A percentile compares a stretch with the other conserved stretches of the same genome.
These are phyloP conservation scores for Boletellus ananiceps DNA, from an alignment of 768 basidiomycete species.

Conservation along the genomic window DNA sequence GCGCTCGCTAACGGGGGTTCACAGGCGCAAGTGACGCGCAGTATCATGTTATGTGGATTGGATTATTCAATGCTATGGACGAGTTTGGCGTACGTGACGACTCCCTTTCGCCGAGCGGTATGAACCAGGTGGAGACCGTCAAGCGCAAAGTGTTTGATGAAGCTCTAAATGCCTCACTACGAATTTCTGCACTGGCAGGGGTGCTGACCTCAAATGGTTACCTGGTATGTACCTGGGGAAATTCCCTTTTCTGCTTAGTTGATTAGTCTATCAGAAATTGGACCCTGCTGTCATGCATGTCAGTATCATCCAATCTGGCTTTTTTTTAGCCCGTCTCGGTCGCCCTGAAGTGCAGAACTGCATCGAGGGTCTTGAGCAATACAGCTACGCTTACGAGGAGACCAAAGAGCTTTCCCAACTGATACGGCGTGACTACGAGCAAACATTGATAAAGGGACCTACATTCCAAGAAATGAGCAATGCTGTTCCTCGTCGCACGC, in stretches of 20 bases:
- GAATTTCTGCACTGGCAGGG: conserved; percentile 84
- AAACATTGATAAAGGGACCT: conserved; percentile 35
- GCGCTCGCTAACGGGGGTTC: background rate
- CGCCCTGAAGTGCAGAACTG: conserved; percentile 81
- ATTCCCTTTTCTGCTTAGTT: conserved; percentile 8
- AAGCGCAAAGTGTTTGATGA: conserved; percentile 76
- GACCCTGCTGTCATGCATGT: conserved; percentile 90
- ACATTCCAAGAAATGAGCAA: conserved; percentile 41
- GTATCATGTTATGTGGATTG: conserved; percentile 91
- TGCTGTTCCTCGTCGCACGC: conserved; percentile 24
- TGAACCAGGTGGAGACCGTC: conserved; percentile 61
- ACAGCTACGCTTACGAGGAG: conserved; percentile 83
- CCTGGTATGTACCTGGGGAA: conserved; percentile 46
- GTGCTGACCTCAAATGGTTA: conserved; percentile 88
- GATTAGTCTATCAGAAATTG: conserved; percentile 45
- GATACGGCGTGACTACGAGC: conserved; percentile 49
- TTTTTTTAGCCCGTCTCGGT: conserved; percentile 74
- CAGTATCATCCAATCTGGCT: conserved; percentile 79
- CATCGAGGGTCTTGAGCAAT: conserved; percentile 82
- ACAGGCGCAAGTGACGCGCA: conserved; percentile 80
- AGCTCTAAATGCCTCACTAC: conserved; percentile 77
- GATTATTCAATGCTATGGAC: conserved; percentile 74
- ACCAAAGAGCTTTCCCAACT: conserved; percentile 72
- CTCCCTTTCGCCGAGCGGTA: conserved; percentile 26
- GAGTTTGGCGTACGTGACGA: conserved; percentile 79